Base-by-base conservation (phyloP, 345 rosid genomes). In the Pugionium dolabratum region DNA sequence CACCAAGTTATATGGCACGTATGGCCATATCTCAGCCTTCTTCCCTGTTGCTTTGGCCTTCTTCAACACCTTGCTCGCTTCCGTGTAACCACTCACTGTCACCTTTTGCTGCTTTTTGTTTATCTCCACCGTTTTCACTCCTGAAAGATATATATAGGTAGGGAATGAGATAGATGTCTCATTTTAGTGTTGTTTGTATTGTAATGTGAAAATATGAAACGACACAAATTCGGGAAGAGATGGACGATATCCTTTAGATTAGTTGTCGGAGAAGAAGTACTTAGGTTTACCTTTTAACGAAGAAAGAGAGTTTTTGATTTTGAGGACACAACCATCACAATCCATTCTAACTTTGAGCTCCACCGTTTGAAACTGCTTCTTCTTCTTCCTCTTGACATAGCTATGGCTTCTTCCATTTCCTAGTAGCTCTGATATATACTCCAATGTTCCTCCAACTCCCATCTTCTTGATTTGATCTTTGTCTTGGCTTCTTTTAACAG, bases 261-360 rank as follows among this genome's bases (percentile, higher is more conserved):
- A 18, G 0, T 18, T 34, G 5, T 34, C 4, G 5, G 36, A 34
- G 5, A 34, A 34, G 9, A 35, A 36, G 40, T 27, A 44, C 59
- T 52, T 54, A 56, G 67, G 35, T 4, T 4, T 78, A 89, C 97
- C 99, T 64, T 77, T 85, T 27, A 94, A 50, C 50, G 99, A 90
- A 78, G 95, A 84, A 9, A 94, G 82, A 49, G 92, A 75, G 6
- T 90, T 90, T 79, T 84, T 94, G 79, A 94, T 84, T 77, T 94
- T 94, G 54, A 88, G 97, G 71, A 84, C 99, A 71, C 99, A 94
- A 52, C 99, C 99, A 85, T 90, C 99, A 78, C 99, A 94, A 66
- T 94, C 99, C 96, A 94, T 94, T 66, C 89, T 85, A 54, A 94
- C 88, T 81, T 94, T 94, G 27, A 94, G 86, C 72, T 94, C 99